Evolutionary conservation across 208 protist species (phyloP).

Genomic region (Trypanosoma theileri): DNA sequence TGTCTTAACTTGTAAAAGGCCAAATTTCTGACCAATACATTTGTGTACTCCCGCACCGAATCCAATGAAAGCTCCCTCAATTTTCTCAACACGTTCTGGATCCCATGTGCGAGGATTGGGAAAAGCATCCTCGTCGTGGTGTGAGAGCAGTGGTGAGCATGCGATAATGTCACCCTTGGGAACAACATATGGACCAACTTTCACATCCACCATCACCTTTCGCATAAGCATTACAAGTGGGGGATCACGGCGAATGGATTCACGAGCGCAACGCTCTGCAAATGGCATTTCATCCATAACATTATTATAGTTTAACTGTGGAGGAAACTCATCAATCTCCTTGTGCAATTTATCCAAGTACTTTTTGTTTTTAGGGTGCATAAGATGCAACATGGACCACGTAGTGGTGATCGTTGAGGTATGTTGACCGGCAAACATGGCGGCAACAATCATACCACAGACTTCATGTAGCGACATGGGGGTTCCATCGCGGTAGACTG

Average conservation of each 20-base stretch:
- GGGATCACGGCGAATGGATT: conserved; percentile 91
- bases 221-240: conserved; percentile 93
- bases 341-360: conserved; percentile 55
- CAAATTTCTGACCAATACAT: conserved; percentile 94
- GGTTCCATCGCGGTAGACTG: conserved; percentile 86
- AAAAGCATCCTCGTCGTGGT: conserved; percentile 84
- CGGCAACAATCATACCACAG: conserved; percentile 90
- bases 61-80: conserved; percentile 76
- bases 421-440: conserved; percentile 94
- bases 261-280: conserved; percentile 77
- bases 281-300: conserved; percentile 91
- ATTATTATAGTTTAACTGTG: conserved; percentile 84
- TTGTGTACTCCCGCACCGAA: conserved; percentile 91
- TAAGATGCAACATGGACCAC: conserved; percentile 89
- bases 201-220: conserved; percentile 77
- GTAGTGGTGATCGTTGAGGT: conserved; percentile 90
- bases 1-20: conserved; percentile 92
- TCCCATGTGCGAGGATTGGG: conserved; percentile 81
- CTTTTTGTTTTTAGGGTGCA: conserved; percentile 65
- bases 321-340: conserved; percentile 82
- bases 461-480: conserved; percentile 89
- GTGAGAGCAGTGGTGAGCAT: conserved; percentile 79
- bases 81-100: conserved; percentile 85
- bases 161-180: conserved; percentile 89
- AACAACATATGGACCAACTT: conserved; percentile 80